These are phyloP conservation scores for Sherardia arvensis DNA, from an alignment of 257 asterid genomes.

Conservation along the genomic window DNA sequence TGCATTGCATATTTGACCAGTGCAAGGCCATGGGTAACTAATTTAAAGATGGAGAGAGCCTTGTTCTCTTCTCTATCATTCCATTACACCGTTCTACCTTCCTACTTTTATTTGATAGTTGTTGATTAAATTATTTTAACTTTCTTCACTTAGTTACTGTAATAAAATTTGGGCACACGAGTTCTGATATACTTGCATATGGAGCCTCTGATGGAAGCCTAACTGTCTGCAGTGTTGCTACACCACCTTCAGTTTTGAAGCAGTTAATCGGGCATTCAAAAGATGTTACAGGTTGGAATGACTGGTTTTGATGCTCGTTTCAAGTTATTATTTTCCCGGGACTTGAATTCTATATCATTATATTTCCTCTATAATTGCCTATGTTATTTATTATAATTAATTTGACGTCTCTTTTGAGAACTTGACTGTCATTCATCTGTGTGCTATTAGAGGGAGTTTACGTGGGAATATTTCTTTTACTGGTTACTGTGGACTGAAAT, in stretches of 20 bases:
- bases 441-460: background rate
- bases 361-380: background rate
- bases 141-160: slow-evolving; percentile 57
- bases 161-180: slow-evolving; percentile 88
- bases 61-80: slow-evolving; percentile 6
- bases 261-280: slow-evolving; percentile 83
- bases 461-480: background rate
- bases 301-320: slow-evolving; percentile 35
- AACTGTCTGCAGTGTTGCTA: slow-evolving; percentile 68
- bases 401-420: background rate
- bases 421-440: background rate
- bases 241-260: slow-evolving; percentile 62
- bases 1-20: slow-evolving; percentile 97
- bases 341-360: slow-evolving; percentile 2
- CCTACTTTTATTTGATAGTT: slow-evolving; percentile 3
- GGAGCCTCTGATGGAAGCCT: slow-evolving; percentile 98
- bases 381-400: background rate
- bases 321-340: slow-evolving; percentile 20
- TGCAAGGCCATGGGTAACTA: slow-evolving; percentile 96
- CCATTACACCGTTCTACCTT: background rate
- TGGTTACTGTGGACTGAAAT: background rate
- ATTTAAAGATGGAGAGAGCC: slow-evolving; percentile 14
- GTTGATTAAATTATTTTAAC: slow-evolving; percentile 10
- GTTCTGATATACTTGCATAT: slow-evolving; percentile 95
- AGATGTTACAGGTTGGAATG: slow-evolving; percentile 96